Percentiles rank a stretch among this genome's conserved stretches.
Conservation (phyloP, 108 stramenopile genomes). For the Tribonema minus region DNA sequence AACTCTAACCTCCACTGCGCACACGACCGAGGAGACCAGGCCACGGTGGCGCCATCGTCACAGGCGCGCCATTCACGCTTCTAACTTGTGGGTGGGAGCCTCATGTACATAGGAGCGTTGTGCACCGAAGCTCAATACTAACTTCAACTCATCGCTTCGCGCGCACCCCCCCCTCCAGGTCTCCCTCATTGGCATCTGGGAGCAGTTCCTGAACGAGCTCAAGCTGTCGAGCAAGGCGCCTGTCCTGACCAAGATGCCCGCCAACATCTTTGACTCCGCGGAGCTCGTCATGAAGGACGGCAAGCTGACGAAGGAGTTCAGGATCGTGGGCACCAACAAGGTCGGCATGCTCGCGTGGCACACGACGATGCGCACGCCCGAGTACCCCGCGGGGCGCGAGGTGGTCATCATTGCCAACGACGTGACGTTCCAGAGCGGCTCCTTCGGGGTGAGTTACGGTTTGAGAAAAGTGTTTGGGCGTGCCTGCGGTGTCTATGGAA, state of each 20-base stretch:
- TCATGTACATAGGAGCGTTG: neutral
- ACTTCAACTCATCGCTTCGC: too few species aligned
- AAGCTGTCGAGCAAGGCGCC: conserved; percentile 35
- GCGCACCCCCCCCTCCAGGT: neutral
- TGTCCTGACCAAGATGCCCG: conserved; percentile 52
- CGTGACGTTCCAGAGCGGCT: conserved; percentile 95
- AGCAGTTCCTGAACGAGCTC: conserved; percentile 39
- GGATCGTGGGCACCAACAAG: conserved; percentile 87
- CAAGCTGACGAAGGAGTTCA: conserved; percentile 59
- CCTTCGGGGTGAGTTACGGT: conserved; percentile 89
- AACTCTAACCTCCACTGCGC: too few species aligned
- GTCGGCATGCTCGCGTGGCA: conserved; percentile 95
- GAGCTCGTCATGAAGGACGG: conserved; percentile 61
- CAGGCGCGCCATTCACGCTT: too few species aligned
- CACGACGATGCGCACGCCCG: conserved; percentile 86
- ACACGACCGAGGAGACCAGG: too few species aligned
- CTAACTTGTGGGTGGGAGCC: neutral
- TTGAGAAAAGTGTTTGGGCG: too few species aligned
- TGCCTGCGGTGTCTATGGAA: too few species aligned
- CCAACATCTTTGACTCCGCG: conserved; percentile 39
- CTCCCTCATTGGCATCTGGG: conserved; percentile 27
- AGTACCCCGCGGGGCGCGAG: conserved; percentile 93
- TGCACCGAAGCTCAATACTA: neutral
- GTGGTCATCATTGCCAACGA: conserved; percentile 94
- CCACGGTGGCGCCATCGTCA: too few species aligned